A percentile compares a stretch with the other conserved stretches of the same genome.
These are phyloP conservation scores for Eucalyptus victrix DNA, from an alignment of 345 rosid species.

Conservation along the genomic window DNA sequence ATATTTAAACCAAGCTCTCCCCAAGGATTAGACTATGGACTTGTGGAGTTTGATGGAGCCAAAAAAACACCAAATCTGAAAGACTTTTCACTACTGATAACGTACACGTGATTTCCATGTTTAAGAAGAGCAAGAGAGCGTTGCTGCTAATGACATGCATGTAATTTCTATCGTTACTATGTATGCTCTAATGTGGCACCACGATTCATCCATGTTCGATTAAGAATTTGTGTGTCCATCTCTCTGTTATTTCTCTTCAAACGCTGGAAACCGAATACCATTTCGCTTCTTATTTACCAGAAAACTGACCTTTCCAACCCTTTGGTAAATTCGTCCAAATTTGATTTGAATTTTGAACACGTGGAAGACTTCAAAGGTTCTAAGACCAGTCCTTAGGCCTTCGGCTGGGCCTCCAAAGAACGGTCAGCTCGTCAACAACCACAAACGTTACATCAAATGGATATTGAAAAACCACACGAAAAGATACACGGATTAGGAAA, in stretches of 20 bases:
- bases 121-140: not conserved
- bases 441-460: not conserved
- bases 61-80: not conserved
- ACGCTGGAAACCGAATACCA: not conserved
- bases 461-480: not conserved
- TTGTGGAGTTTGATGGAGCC: not conserved
- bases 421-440: not conserved
- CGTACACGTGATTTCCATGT: not conserved
- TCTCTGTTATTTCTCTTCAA: not conserved
- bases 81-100: not conserved
- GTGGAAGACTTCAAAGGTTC: not conserved
- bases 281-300: not conserved
- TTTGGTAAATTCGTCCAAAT: not conserved
- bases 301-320: not conserved
- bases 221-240: too few species aligned
- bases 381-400: accelerated
- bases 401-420: not conserved
- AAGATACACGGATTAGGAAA: not conserved
- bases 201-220: not conserved
- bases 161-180: not conserved
- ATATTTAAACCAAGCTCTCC: not conserved
- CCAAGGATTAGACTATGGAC: not conserved
- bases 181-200: not conserved
- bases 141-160: not conserved
- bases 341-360: not conserved